Base-by-base conservation (phyloP, 345 rosid species). In the Pistacia atlantica region DNA sequence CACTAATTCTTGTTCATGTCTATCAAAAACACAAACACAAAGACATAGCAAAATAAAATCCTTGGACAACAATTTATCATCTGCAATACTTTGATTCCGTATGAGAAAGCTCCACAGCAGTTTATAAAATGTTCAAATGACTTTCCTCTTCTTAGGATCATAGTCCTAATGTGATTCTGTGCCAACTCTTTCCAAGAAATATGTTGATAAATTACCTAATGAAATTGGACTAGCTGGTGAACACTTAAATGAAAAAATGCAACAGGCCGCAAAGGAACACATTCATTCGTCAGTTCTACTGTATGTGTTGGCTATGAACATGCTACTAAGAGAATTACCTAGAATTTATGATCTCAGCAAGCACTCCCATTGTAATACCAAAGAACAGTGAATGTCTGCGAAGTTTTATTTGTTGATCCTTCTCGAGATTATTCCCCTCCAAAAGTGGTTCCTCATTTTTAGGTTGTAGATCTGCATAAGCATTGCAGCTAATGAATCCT, bases 301-400 rank as follows among this genome's bases (percentile, higher is more conserved):
- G 65, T 62, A 48, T 69, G 58, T 51, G 66, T 62, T 46, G 48
- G 66, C 52, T 67, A n/a, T 49, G 70, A 28, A 74, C 67, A 51
- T 62, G 48, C 67, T 46, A 20, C 69, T 16, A 13, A 56, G 74
- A 66, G 69, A 76, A 72, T 79, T 85, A 96, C 99, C 99, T 91
- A 58, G 99, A 97, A 88, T 97, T 97, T 81, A 97, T 92, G 66
- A 97, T 84, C 89, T 97, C 99, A 8, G 98, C 99, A 72, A 97
- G 86, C 71, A 97, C 84, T 74, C 99, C 97, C 98, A 97, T 86
- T 52, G 99, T 76, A 45, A 94, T 86, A 77, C 97, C 97, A 83
- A 92, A 92, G 87, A 97, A 94, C 80, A 97, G 97, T 13, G 97
- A 96, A 87, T 94, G 99, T 48, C 83, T 69, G 22, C 87, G 88